These are phyloP conservation scores for Blastocystis sp. DNA, from an alignment of 352 stramenopile genomes.

Conservation along the genomic window DNA sequence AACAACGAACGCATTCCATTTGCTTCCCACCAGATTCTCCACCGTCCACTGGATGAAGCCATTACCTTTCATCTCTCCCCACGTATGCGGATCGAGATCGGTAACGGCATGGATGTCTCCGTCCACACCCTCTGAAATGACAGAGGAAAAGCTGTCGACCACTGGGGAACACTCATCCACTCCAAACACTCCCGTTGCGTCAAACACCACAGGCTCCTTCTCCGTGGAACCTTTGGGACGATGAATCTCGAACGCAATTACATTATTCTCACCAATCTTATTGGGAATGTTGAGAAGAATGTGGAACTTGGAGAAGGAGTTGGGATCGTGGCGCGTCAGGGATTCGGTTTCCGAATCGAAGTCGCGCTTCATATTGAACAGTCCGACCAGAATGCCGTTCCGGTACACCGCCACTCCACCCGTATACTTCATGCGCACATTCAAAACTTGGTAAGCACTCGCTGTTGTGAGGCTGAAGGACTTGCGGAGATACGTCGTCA, in stretches of 20 bases:
- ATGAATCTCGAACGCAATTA: not conserved
- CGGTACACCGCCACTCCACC: not conserved
- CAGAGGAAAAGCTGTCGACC: not conserved
- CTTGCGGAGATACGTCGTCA: not conserved
- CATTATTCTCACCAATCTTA: not conserved
- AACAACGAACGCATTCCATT: not conserved
- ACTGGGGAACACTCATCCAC: not conserved
- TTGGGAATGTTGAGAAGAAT: not conserved
- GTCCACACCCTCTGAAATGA: not conserved
- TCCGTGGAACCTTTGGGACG: not conserved
- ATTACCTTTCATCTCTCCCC: not conserved
- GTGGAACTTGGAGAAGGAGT: not conserved
- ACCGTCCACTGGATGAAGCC: not conserved
- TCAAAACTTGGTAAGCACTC: not conserved
- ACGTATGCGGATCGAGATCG: not conserved
- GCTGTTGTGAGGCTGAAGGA: not conserved
- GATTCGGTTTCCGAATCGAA: not conserved
- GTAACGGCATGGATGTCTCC: not conserved
- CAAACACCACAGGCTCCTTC: not conserved
- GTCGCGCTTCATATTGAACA: not conserved
- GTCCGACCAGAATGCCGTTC: not conserved
- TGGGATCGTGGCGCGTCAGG: not conserved
- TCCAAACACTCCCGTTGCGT: not conserved
- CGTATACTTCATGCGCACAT: not conserved
- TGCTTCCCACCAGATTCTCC: not conserved